Conservation (phyloP, 2,329 filamentous ascomycete species). For the Aspergillus ruber region DNA sequence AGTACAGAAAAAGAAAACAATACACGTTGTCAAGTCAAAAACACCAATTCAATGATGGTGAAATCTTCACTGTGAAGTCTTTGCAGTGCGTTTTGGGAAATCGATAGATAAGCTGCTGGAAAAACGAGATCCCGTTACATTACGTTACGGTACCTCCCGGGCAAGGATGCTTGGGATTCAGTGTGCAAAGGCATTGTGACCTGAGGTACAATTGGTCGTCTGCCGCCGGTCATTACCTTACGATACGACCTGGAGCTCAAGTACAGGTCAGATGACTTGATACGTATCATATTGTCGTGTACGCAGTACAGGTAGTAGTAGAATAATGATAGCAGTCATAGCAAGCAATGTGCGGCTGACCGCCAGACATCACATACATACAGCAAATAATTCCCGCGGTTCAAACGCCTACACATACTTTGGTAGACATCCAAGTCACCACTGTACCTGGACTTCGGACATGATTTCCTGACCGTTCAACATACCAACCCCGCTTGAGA, state of each 20-base stretch:
- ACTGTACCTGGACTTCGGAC: not conserved
- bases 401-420: too few species aligned
- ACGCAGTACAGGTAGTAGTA: not conserved
- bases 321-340: too few species aligned
- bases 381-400: not conserved
- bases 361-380: not conserved
- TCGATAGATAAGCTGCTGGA: constrained; percentile 12
- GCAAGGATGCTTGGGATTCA: too few species aligned
- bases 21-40: constrained; percentile 8
- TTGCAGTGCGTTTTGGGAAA: not conserved
- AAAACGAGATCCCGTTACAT: not conserved
- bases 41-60: constrained; percentile 10
- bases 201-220: too few species aligned
- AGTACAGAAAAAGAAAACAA: constrained; percentile 6
- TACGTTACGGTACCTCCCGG: not conserved
- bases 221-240: too few species aligned
- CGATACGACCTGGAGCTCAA: too few species aligned
- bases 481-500: not conserved
- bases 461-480: not conserved
- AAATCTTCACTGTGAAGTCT: constrained; percentile 8
- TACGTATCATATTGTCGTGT: not conserved
- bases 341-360: too few species aligned
- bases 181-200: too few species aligned
- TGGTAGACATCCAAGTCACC: not conserved
- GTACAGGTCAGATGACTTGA: too few species aligned